Evolutionary conservation across 2,329 filamentous ascomycete genomes (phyloP).

Genomic region (Curvularia spicifera): DNA sequence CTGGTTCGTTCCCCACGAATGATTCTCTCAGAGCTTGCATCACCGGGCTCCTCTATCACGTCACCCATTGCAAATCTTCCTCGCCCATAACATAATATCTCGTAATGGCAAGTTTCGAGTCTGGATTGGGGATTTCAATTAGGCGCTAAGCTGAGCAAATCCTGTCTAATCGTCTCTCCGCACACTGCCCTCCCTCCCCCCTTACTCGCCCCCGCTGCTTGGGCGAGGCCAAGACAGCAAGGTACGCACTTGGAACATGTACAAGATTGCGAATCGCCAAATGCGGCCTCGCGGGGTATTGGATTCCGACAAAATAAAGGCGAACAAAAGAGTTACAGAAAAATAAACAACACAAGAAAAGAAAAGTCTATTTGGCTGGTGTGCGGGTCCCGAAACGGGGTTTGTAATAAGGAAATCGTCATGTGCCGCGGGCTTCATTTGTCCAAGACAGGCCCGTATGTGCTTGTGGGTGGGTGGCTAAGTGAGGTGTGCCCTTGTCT

Average conservation of each 20-base stretch:
- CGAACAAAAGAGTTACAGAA: slow-evolving; percentile 10
- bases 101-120: slow-evolving; percentile 36
- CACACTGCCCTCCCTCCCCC: slow-evolving; percentile 24
- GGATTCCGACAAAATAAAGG: slow-evolving; percentile 41
- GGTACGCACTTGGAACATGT: slow-evolving; percentile 32
- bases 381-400: slow-evolving; percentile 9
- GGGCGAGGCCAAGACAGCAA: slow-evolving; percentile 25
- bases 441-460: slow-evolving; percentile 16
- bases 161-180: slow-evolving; percentile 31
- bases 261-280: slow-evolving; percentile 42
- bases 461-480: neutral
- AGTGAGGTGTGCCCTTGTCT: slow-evolving; percentile 29
- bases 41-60: slow-evolving; percentile 43
- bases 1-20: slow-evolving; percentile 23
- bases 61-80: slow-evolving; percentile 30
- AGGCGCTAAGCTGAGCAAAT: slow-evolving; percentile 42
- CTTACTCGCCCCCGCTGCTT: slow-evolving; percentile 32
- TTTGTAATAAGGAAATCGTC: slow-evolving; percentile 38
- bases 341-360: slow-evolving; percentile 18
- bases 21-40: slow-evolving; percentile 29
- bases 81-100: slow-evolving; percentile 32
- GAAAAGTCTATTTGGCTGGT: slow-evolving; percentile 34
- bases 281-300: slow-evolving; percentile 45
- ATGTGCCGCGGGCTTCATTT: slow-evolving; percentile 34
- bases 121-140: slow-evolving; percentile 38